Conservation (phyloP, 768 basidiomycete species). For the Rhodotorula taiwanensis region DNA sequence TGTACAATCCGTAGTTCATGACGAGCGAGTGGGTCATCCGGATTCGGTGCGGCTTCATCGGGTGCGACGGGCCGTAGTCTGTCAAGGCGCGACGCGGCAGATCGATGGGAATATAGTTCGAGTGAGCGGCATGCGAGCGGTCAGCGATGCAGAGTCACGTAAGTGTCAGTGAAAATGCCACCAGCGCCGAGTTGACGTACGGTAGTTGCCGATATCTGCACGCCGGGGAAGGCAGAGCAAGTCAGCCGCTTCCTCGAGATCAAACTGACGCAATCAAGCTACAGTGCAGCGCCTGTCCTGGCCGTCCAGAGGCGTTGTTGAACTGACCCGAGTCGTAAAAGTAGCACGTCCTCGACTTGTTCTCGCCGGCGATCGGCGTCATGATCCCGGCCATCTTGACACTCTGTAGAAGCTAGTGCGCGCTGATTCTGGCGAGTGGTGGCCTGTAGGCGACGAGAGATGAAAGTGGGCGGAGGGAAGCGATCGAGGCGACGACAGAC, state of each 20-base stretch:
- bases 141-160: conserved; percentile 63
- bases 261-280: too few species aligned
- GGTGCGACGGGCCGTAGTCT: conserved; percentile 28
- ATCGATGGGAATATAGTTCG: too few species aligned
- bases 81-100: background rate
- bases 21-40: conserved; percentile 99
- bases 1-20: conserved; percentile 98
- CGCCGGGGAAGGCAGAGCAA: too few species aligned
- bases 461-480: too few species aligned
- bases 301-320: too few species aligned
- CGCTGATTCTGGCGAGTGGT: too few species aligned
- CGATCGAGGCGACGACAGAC: too few species aligned
- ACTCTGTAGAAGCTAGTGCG: too few species aligned
- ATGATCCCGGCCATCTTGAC: conserved; percentile 33
- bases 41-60: conserved; percentile 70
- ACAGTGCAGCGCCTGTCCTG: too few species aligned
- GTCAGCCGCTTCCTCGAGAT: too few species aligned
- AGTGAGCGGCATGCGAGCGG: conserved; percentile 50
- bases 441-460: too few species aligned
- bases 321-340: conserved; percentile 81
- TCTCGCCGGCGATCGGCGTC: conserved; percentile 28
- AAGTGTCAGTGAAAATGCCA: background rate
- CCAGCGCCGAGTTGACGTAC: conserved; percentile 51
- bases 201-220: conserved; percentile 85
- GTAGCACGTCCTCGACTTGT: conserved; percentile 63